Evolutionary conservation across 208 protist genomes (phyloP), one percentile per base, ranked within the genome.

Genomic region (Wallacemonas sp.): DNA sequence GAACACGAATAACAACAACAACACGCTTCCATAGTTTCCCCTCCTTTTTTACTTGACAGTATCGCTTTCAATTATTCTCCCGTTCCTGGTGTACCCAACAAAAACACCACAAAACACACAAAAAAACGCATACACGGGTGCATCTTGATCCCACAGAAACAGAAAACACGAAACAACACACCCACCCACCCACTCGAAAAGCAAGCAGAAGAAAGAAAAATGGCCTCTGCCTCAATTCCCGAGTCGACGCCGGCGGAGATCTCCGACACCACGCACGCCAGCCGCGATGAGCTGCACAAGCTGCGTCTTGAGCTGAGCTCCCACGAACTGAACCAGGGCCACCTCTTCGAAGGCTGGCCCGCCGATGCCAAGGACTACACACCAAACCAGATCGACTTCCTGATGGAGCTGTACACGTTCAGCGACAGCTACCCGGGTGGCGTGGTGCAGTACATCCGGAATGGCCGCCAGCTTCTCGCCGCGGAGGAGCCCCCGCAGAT

Each of bases 401-500:
- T 95, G 24, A 65, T 30, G 41, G 71, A 88, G 68, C 77, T 97
- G 14, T 74, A 91, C 71, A 32, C 33, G 44, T 91, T 94, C 49
- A 26, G 38, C 0, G 43, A 69, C 17, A 30, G 54, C 16, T 97
- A 97, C 73, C 74, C 76, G 16, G 90, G 91, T 34, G 92, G 92
- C 3, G 80, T 96, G 21, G 36, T 71, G 47, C 73, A 80, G 57
- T 98, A 98, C 78, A 83, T 94, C 38, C 71, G 71, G 9, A 96
- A 78, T 24, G 94, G 84, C 5, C 58, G 69, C 24, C 72, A 71
- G 67, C 88, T 98, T 26, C 76, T 98, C 39, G 24, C 44, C 19
- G 48, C 68, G 32, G 19, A 71, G 47, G 30, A 69, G 19, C 3
- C 21, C 19, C 17, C 38, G n/a, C 39, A n/a, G 41, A 0, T 8